Base-by-base conservation (phyloP, 768 basidiomycete genomes). In the Glaciozyma martinii region DNA sequence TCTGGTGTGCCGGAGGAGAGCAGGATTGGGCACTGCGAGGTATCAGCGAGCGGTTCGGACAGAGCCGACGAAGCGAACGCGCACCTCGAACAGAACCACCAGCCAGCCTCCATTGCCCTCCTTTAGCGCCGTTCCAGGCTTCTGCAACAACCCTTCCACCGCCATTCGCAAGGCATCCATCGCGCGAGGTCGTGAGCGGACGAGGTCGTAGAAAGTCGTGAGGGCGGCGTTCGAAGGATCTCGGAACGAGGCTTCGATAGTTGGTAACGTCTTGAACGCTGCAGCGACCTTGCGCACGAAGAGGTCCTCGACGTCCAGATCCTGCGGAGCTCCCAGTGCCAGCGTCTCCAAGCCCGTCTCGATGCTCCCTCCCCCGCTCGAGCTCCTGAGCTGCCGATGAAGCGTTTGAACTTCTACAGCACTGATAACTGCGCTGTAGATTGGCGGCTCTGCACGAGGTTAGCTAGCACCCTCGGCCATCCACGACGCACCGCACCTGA, bases 31-130 rank as follows among this genome's bases (percentile, higher is more conserved):
- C n/a, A 50, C 49, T n/a, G 27, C 13, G n/a, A n/a, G n/a, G 53
- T 3, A 15, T 30, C 9, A 27, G 53, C 53, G 30, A 30, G 27
- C 53, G 49, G 16, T 1, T 50, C 25, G 1, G 49, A n/a, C 12
- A n/a, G n/a, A 50, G 29, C 30, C 18, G 15, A 29, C 13, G 19
- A 25, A 18, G 3, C 37, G 15, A 0, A 42, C 21, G 4, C 33
- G 55, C 15, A 19, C 37, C 62, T 69, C 67, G 25, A 62, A 21
- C 30, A 69, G 32, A 25, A 32, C 9, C 29, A 69, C 29, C 12
- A 60, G 15, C 67, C 67, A 69, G 7, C 33, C 47, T 0, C 67
- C 64, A 21, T 50, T 54, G 4, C 59, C 30, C 1, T 53, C 47
- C 1, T 6, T 21, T 6, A 63, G 5, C 0, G 53, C 46, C 13